Percentiles rank a stretch among this genome's conserved stretches.
Evolutionary conservation across 805 yeast species (phyloP).

Genomic region (Debaryomyces tyrocola): DNA sequence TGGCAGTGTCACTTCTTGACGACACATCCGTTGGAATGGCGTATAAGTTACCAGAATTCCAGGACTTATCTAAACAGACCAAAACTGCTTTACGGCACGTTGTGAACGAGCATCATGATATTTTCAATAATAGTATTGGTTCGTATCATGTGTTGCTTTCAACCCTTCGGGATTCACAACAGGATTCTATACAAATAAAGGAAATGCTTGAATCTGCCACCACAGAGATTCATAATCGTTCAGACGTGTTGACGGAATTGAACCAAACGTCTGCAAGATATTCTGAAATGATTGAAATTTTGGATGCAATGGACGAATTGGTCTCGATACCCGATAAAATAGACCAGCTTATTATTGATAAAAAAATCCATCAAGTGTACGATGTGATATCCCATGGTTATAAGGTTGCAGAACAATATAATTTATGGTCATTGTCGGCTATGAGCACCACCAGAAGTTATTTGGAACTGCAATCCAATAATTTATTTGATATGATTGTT

Average conservation of each 20-base stretch:
- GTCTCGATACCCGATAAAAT: constrained; percentile 58
- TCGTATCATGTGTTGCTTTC: constrained; percentile 73
- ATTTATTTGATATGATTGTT: constrained; percentile 67
- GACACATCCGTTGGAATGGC: constrained; percentile 91
- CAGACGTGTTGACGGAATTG: constrained; percentile 61
- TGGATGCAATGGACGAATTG: constrained; percentile 65
- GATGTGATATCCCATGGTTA: constrained; percentile 47
- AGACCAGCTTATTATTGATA: constrained; percentile 68
- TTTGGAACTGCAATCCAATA: constrained; percentile 55
- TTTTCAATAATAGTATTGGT: constrained; percentile 83
- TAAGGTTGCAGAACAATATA: constrained; percentile 48
- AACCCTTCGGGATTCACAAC: constrained; percentile 65
- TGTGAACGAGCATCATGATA: constrained; percentile 79
- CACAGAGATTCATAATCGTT: constrained; percentile 50
- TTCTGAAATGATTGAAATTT: constrained; percentile 65
- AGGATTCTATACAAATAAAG: constrained; percentile 49
- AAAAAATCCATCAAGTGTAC: constrained; percentile 67
- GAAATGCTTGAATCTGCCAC: constrained; percentile 49
- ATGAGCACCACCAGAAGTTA: constrained; percentile 50
- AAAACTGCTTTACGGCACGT: constrained; percentile 60
- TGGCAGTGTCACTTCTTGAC: constrained; percentile 81
- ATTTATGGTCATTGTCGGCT: constrained; percentile 59
- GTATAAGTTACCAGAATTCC: constrained; percentile 66
- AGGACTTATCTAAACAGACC: constrained; percentile 55
- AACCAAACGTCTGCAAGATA: constrained; percentile 62